Evolutionary conservation across 2,329 filamentous ascomycete species (phyloP).

Genomic region (Biscogniauxia mediterranea): DNA sequence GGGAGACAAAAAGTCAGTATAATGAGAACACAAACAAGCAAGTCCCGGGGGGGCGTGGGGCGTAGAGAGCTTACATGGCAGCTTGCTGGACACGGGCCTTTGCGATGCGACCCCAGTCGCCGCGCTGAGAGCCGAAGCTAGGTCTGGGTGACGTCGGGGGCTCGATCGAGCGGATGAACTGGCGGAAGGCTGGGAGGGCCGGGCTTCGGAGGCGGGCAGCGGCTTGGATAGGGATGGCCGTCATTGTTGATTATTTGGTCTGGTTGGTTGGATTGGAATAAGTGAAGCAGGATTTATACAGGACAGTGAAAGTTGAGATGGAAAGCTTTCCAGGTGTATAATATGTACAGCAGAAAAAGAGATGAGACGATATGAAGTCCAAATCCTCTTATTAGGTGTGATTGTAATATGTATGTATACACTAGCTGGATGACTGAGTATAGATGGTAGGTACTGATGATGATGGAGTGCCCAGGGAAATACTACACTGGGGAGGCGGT

Average conservation of each 20-base stretch:
- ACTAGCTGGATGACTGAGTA: neutral
- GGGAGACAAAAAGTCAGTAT: slow-evolving; percentile 4
- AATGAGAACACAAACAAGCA: neutral
- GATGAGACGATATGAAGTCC: neutral
- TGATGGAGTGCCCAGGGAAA: neutral
- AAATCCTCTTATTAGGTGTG: neutral
- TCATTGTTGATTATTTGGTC: slow-evolving; percentile 1
- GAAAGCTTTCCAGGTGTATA: neutral
- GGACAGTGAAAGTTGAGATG: neutral
- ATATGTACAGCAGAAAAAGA: neutral
- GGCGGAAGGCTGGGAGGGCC: slow-evolving; percentile 3
- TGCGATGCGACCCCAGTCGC: slow-evolving; percentile 38
- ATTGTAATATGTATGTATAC: neutral
- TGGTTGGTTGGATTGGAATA: neutral
- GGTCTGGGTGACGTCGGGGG: slow-evolving; percentile 5
- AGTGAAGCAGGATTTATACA: neutral
- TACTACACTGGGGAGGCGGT: neutral
- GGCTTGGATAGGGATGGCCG: slow-evolving; percentile 1
- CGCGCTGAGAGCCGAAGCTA: slow-evolving; percentile 9
- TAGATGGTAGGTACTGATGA: no score
- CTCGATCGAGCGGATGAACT: slow-evolving; percentile 6
- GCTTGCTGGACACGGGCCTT: slow-evolving; percentile 31
- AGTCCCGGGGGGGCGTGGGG: neutral
- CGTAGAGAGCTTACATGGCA: slow-evolving; percentile 37
- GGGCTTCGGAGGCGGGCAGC: neutral